A percentile compares a stretch with the other conserved stretches of the same genome.
These are phyloP conservation scores for Cryptococcus deneoformans DNA, from an alignment of 1,284 basidiomycete species.

Conservation along the genomic window DNA sequence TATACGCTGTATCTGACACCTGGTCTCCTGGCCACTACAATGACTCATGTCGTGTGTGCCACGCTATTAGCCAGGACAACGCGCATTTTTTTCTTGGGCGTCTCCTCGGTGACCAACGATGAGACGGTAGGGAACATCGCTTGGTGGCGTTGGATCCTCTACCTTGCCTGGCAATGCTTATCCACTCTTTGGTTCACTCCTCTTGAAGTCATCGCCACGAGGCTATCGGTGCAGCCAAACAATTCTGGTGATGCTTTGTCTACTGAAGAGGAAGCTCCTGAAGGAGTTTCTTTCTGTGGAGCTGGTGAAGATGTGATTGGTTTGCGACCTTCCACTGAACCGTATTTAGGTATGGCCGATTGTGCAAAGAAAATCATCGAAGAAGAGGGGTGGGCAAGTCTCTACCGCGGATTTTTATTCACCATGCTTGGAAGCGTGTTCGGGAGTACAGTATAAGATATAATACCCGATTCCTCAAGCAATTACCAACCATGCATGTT, in stretches of 20 bases:
- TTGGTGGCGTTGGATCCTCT: slow-evolving; percentile 52
- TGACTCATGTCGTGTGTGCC: slow-evolving; percentile 64
- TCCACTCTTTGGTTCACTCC: slow-evolving; percentile 69
- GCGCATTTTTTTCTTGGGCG: slow-evolving; percentile 50
- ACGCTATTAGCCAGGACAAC: slow-evolving; percentile 65
- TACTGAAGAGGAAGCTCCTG: slow-evolving; percentile 59
- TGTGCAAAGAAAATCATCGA: slow-evolving; percentile 74
- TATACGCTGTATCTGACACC: slow-evolving; percentile 81
- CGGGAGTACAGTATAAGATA: slow-evolving; percentile 56
- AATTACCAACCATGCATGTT: no score
- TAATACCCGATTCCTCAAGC: no score
- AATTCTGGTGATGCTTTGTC: slow-evolving; percentile 63
- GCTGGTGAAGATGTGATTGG: slow-evolving; percentile 85
- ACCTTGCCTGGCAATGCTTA: slow-evolving; percentile 57
- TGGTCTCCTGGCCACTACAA: slow-evolving; percentile 68
- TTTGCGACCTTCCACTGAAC: slow-evolving; percentile 75
- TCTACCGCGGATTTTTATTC: slow-evolving; percentile 87
- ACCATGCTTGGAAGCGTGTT: slow-evolving; percentile 65
- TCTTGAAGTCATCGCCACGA: slow-evolving; percentile 75
- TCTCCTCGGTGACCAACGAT: slow-evolving; percentile 10
- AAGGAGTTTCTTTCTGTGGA: slow-evolving; percentile 61
- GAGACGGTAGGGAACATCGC: slow-evolving; percentile 21
- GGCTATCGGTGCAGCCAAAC: slow-evolving; percentile 80
- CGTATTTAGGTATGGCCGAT: slow-evolving; percentile 75
- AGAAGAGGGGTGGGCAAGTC: slow-evolving; percentile 72